These are phyloP conservation scores for Whalleya microplaca DNA, from an alignment of 2,329 filamentous ascomycete genomes.

Conservation along the genomic window DNA sequence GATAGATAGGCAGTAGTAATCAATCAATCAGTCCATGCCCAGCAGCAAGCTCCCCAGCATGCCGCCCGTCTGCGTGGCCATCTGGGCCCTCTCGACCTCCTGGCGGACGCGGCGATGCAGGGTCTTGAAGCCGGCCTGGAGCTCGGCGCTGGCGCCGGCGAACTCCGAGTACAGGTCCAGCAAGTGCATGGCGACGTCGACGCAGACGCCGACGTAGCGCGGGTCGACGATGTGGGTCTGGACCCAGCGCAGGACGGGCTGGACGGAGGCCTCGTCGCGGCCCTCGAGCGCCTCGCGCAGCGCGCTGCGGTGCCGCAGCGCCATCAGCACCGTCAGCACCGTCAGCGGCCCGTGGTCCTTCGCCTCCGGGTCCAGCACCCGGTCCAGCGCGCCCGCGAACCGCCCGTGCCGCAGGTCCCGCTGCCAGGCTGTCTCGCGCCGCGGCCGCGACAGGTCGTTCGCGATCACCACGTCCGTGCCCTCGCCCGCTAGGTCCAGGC, in stretches of 20 bases:
- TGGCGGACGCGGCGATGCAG: conserved; percentile 72
- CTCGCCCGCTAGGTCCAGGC: conserved; percentile 82
- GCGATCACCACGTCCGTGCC: conserved; percentile 88
- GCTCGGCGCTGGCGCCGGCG: conserved; percentile 71
- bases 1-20: no score
- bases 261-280: conserved; percentile 78
- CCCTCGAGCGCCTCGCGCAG: conserved; percentile 78
- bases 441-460: conserved; percentile 54
- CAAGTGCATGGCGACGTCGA: conserved; percentile 80
- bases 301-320: conserved; percentile 85
- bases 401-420: conserved; percentile 75
- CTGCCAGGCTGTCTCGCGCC: conserved; percentile 75
- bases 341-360: conserved; percentile 62
- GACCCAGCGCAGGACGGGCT: conserved; percentile 84
- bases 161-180: conserved; percentile 88
- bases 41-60: conserved; percentile 79
- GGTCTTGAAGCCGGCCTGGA: conserved; percentile 70
- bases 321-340: conserved; percentile 77
- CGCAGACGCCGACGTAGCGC: conserved; percentile 77
- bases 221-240: conserved; percentile 81
- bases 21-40: conserved; percentile 36
- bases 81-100: conserved; percentile 82
- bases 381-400: conserved; percentile 78
- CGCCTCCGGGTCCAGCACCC: conserved; percentile 63
- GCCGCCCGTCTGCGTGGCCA: conserved; percentile 79